Conservation (phyloP, 2,329 filamentous ascomycete genomes). For the Microsporum audouinii region DNA sequence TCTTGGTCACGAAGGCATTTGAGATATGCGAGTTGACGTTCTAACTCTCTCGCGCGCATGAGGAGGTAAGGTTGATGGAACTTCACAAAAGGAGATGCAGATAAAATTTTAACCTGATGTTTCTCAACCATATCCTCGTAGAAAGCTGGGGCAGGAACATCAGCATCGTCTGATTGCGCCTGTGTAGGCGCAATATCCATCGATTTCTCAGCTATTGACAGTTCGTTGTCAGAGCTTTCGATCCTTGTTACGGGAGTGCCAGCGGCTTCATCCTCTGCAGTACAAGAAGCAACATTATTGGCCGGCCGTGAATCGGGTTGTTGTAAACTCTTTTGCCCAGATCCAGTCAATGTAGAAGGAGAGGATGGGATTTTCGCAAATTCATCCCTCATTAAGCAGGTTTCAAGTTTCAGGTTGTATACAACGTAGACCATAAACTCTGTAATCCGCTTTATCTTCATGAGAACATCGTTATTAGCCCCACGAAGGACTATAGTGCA, state of each 20-base stretch:
- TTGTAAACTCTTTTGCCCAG: slow-evolving; percentile 11
- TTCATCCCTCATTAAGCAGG: slow-evolving; percentile 84
- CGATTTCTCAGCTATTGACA: slow-evolving; percentile 11
- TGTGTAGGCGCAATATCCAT: slow-evolving; percentile 11
- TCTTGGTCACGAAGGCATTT: slow-evolving; percentile 69
- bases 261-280: neutral
- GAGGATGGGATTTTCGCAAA: slow-evolving; percentile 63
- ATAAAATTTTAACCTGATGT: slow-evolving; percentile 84
- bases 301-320: neutral
- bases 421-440: slow-evolving; percentile 99
- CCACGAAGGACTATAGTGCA: slow-evolving; percentile 90
- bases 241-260: neutral
- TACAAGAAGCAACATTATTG: neutral
- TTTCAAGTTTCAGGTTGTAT: slow-evolving; percentile 93
- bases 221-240: slow-evolving; percentile 4
- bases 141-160: slow-evolving; percentile 75
- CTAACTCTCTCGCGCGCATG: slow-evolving; percentile 83
- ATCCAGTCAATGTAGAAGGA: slow-evolving; percentile 9
- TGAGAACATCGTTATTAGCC: slow-evolving; percentile 57
- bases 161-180: slow-evolving; percentile 47
- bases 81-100: slow-evolving; percentile 89
- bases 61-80: slow-evolving; percentile 89
- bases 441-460: slow-evolving; percentile 79
- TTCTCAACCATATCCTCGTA: slow-evolving; percentile 93
- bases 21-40: slow-evolving; percentile 69